Conservation (phyloP, 1,284 basidiomycete species). For the Tremellales sp. region DNA sequence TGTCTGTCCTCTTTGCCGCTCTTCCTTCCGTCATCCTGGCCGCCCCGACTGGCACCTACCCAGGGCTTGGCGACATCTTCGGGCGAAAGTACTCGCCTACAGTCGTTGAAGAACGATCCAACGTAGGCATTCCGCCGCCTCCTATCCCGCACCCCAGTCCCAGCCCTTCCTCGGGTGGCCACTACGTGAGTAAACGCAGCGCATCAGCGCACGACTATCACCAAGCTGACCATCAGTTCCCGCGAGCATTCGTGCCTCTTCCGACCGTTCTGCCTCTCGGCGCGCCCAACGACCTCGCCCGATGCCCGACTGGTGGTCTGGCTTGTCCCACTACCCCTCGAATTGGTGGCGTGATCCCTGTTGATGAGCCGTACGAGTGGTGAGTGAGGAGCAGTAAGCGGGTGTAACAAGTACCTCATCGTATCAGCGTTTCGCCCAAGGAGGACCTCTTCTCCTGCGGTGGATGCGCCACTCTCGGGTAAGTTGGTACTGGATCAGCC, state of each 20-base stretch:
- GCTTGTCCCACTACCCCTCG: conserved; percentile 18
- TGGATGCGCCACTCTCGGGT: conserved; percentile 26
- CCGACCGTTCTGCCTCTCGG: conserved; percentile 12
- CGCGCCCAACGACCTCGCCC: conserved; percentile 14
- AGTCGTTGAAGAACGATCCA: neutral
- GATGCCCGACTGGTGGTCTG: conserved; percentile 15
- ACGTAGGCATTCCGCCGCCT: neutral
- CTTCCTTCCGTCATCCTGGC: neutral
- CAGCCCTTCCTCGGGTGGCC: no score
- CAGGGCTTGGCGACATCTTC: neutral
- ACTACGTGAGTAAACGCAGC: no score
- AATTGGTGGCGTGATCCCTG: neutral
- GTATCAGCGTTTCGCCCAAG: conserved; percentile 15
- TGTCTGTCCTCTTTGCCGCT: neutral
- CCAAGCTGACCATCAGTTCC: neutral
- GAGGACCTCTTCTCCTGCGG: conserved; percentile 29
- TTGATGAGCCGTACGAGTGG: conserved; percentile 15
- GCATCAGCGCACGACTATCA: no score
- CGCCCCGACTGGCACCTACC: neutral
- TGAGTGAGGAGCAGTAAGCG: conserved; percentile 6
- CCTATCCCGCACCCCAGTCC: no score
- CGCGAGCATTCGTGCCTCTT: neutral
- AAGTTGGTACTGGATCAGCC: neutral
- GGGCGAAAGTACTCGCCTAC: neutral
- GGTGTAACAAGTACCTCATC: no score